Base-by-base conservation (phyloP, 768 basidiomycete species). In the Scleroderma citrinum region DNA sequence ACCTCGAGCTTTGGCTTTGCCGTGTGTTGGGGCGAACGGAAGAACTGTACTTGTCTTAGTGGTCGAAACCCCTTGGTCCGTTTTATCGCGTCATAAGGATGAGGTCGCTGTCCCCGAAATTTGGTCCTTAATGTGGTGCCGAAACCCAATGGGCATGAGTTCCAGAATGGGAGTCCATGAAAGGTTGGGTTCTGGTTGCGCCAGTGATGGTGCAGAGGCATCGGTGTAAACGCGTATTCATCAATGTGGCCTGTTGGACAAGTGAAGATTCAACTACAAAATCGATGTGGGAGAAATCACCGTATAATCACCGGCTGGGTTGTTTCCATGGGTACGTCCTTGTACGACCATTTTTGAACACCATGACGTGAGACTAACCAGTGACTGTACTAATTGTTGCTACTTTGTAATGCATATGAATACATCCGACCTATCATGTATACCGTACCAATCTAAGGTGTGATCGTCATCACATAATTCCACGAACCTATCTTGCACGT, bases 361-460 rank as follows among this genome's bases (percentile, higher is more conserved):
- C 19, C 20, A 7, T 26, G 7, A 8, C 24, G 23, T 16, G 14
- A 14, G 21, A 42, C 40, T 42, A 26, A 42, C n/a, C 24, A n/a
- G 26, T n/a, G 7, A 10, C 24, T 16, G 13, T 24, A 20, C 40
- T 42, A 46, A 21, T 52, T 16, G 39, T 55, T 29, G 20, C n/a
- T 53, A 55, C 48, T 54, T 36, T 51, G 46, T 52, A 56, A 47
- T 57, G 53, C 54, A 55, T 31, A 70, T 56, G 20, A 59, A 52
- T 23, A 78, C 56, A 49, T 69, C 59, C 48, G 71, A 68, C 17
- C 61, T 76, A 7, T 77, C 74, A 49, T 88, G 85, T 32, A 91
- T 59, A 6, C 89, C 87, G 60, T 83, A 77, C 85, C 86, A 89
- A 50, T 74, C 78, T 36, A 90, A 61, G 46, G 81, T 75, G 47